Evolutionary conservation across 345 rosid genomes (phyloP), one percentile per base, ranked within the genome.

Genomic region (Brassica juncea): DNA sequence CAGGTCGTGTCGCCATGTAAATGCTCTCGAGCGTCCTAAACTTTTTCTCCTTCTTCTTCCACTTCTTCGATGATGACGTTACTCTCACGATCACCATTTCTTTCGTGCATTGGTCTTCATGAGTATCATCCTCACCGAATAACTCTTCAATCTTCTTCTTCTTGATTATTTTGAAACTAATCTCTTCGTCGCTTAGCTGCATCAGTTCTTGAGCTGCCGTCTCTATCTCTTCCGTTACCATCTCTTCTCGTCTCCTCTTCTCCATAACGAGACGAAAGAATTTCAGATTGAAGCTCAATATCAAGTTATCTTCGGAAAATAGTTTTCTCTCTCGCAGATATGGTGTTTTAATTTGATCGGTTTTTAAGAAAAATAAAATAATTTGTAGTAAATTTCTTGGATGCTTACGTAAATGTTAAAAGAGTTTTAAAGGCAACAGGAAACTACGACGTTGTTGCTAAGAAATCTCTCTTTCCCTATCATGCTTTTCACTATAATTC

Each of bases 131-230:
- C 8, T 28, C 2, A 44, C 80, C 80, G 42, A 80, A 70, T 64
- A 75, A 57, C 21, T 75, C 80, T 6, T 80, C 72, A 4, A 74
- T 80, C 68, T 47, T 80, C 68, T 70, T 74, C 75, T 75, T 80
- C 67, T 74, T 80, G 71, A 63, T 74, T 3, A 37, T 8, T 6
- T 55, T 12, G 6, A 25, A 6, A 30, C 66, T 64, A 4, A 0
- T 71, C 76, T 80, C 83, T 55, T 75, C 83, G 68, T 80, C 83
- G 68, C 80, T 80, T 44, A 75, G 42, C 7, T 80, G 44, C 61
- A 68, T 52, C 58, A 80, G 23, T 2, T 52, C 42, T 65, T 81
- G 23, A 25, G 80, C 72, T 55, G 44, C 80, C 72, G 42, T 70
- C 68, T 80, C 83, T 8, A 0, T 34, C 57, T 75, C 73, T 0